phyloP scores from a whole-genome alignment of 805 yeast genomes.

The Debaryomyces maramus region DNA sequence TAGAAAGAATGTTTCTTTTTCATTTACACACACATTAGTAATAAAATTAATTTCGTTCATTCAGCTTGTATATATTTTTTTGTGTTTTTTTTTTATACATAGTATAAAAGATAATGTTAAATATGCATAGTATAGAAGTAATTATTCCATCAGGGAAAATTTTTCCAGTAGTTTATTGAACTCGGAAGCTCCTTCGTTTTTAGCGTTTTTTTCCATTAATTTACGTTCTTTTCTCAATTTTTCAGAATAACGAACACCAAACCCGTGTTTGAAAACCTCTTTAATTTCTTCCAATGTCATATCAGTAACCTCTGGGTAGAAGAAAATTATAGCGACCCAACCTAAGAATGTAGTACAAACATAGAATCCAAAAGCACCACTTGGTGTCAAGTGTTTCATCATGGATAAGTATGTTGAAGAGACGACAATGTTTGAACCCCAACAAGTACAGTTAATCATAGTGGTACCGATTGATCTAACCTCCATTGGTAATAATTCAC shows the following conservation, averaged over 20 bases:
- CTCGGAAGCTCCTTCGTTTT: no score
- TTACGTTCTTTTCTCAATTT: conserved; percentile 1
- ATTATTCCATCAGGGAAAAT: no score
- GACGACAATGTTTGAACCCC: conserved; percentile 5
- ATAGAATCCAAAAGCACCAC: not conserved
- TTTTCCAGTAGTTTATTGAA: no score
- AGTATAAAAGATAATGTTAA: no score
- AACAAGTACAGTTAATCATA: conserved; percentile 3
- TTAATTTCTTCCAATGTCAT: not conserved
- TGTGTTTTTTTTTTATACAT: no score
- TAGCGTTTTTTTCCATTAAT: no score
- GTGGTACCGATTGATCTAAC: not conserved
- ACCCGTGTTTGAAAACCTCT: not conserved
- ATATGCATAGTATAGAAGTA: no score
- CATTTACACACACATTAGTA: no score
- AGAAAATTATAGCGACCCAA: not conserved
- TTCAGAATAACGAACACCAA: conserved; percentile 3
- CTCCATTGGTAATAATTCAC: conserved; percentile 5
- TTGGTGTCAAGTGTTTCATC: conserved; percentile 3
- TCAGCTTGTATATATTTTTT: no score
- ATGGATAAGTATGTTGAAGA: conserved; percentile 4
- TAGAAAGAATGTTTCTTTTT: no score
- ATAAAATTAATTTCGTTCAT: no score
- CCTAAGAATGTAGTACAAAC: not conserved
- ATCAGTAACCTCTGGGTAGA: not conserved